Base-by-base conservation (phyloP, 192 early-diverging fungal species). In the Allomyces macrogynus region DNA sequence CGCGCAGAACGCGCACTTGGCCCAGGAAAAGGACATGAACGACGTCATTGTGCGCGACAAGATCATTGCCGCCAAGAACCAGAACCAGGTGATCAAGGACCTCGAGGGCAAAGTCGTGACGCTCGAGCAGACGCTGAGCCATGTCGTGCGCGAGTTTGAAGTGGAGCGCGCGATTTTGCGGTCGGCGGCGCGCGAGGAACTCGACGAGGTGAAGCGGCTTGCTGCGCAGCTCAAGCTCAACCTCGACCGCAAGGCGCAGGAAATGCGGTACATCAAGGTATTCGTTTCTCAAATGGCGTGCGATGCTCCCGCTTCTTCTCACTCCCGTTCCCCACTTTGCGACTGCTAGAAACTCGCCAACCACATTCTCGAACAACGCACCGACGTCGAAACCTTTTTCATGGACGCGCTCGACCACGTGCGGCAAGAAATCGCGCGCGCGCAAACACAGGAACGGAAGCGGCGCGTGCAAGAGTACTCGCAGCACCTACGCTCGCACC, bases 261-360 rank as follows among this genome's bases (percentile, higher is more conserved):
- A 84, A 67, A 84, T 81, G 78, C 74, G 67, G 64, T 79, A 84
- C 64, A 83, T 84, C 69, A 80, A 77, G 67, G 78, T 82, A 43
- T 9, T 49, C 4, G 18, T 61, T 49, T 57, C 16, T 14, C 32
- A 8, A 40, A 3, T 8, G 32, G 32, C 32, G 3, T 7, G 32
- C 18, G 32, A 40, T 40, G 32, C 7, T 8, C 3, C 32, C 32
- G 32, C 32, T 40, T 7, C 32, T 40, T 3, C 32, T 40, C 32
- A 40, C 32, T 40, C 32, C 32, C 32, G 7, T 8, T 40, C 32
- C 32, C 32, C 32, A 40, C 32, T 3, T 40, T 40, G 32, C 32
- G 32, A 40, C 7, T 40, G 32, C 32, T 40, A 40, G 32, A 40
- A 40, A 40, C 68, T 84, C 12, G 82, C 82, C 7, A 81, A 83